Conservation (phyloP, 2,329 filamentous ascomycete species). For the Zasmidium angulare region DNA sequence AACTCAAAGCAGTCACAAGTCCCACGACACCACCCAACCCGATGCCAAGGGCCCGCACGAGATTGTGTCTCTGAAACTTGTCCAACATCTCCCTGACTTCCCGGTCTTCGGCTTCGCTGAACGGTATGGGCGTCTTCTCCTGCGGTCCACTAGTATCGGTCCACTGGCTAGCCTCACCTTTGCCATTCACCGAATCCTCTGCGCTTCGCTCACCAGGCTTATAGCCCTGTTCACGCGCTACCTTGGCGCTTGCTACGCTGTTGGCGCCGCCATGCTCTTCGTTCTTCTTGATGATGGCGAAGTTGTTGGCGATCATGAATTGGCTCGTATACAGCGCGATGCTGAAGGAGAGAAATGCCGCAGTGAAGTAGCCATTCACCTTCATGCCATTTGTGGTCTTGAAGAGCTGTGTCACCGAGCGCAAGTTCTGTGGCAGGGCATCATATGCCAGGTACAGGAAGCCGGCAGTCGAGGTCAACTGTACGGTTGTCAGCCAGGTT, state of each 20-base stretch:
- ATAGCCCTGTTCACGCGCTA: conserved; percentile 9
- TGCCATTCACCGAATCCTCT: conserved; percentile 26
- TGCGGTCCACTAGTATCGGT: conserved; percentile 28
- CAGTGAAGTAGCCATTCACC: conserved; percentile 24
- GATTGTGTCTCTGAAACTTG: conserved; percentile 29
- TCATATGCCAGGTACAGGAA: conserved; percentile 29
- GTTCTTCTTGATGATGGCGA: conserved; percentile 31
- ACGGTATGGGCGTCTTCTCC: conserved; percentile 35
- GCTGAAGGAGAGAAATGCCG: conserved; percentile 22
- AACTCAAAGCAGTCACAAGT: conserved; percentile 18
- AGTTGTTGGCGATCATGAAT: conserved; percentile 30
- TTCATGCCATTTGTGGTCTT: conserved; percentile 18
- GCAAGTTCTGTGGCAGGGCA: conserved; percentile 15
- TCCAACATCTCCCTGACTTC: conserved; percentile 40
- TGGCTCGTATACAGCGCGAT: conserved; percentile 26
- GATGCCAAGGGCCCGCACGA: conserved; percentile 24
- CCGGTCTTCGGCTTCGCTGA: conserved; percentile 39
- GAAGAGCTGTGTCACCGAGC: conserved; percentile 13
- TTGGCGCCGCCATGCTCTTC: conserved; percentile 26
- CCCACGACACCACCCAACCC: conserved; percentile 28
- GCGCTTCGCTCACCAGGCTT: conserved; percentile 21
- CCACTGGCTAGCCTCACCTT: conserved; percentile 20
- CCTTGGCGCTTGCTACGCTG: conserved; percentile 21
- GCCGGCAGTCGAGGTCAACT: conserved; percentile 20
- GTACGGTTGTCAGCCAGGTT: background rate